Base-by-base conservation (phyloP, 768 basidiomycete genomes). In the Tulasnella calospora region DNA sequence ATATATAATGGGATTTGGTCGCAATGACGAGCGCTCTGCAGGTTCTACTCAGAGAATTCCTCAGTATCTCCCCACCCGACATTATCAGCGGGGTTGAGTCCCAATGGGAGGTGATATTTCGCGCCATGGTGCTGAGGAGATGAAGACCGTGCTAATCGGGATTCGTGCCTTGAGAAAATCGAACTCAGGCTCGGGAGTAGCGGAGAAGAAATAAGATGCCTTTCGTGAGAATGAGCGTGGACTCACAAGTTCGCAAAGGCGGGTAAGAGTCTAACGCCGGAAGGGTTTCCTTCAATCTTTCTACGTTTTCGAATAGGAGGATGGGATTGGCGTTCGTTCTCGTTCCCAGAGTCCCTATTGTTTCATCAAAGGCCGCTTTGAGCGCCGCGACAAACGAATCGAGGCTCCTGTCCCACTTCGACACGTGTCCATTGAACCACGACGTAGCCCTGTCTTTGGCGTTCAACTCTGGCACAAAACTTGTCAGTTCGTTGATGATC, bases 91-190 rank as follows among this genome's bases (percentile, higher is more conserved):
- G n/a, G n/a, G n/a, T n/a, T n/a, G n/a, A 7, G 91, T 90, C 10
- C 92, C 92, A 0, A 91, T 83, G 0, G 89, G 83, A 1, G 92
- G 92, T n/a, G 89, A 88, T 71, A 93, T 87, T 79, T 92, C 89
- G 74, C 90, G 89, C 93, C 94, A 94, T 19, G 87, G 86, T 10
- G 88, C 86, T 73, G 88, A 87, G 1, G 92, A 94, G 23, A 92
- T 81, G 73, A 93, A 87, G 7, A 94, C 84, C 0, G 90, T 88
- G 1, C 87, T 88, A 40, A 94, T 80, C 38, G 90, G 88, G 12
- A 91, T 83, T 75, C 85, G 87, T 19, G 91, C 84, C 93, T 94
- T 79, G 36, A 27, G 55, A 76, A 74, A 46, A 35, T 41, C 36
- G 51, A 51, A n/a, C 23, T 81, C 27, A 69, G 72, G 67, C 78